Evolutionary conservation across 2,329 filamentous ascomycete species (phyloP).

Genomic region (Penicillium griseofulvum): DNA sequence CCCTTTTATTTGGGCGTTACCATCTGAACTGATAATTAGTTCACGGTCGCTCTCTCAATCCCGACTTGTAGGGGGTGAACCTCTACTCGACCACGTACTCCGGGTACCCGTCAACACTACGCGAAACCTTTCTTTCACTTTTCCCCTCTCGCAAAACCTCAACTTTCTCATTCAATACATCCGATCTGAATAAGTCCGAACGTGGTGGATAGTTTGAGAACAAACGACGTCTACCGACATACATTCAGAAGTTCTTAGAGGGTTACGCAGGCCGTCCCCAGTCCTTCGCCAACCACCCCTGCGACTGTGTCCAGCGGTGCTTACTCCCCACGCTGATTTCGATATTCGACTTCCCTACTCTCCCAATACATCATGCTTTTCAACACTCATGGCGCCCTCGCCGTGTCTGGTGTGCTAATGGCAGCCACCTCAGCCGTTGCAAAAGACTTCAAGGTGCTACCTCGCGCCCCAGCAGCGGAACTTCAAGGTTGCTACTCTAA

Average conservation of each 20-base stretch:
- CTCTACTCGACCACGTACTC: neutral
- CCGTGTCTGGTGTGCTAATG: constrained; percentile 28
- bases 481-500: constrained; percentile 54
- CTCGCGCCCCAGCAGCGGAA: constrained; percentile 17
- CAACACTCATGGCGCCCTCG: constrained; percentile 25
- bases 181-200: neutral
- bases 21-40: neutral
- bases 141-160: neutral
- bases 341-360: constrained; percentile 3
- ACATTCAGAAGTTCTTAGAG: constrained; percentile 23
- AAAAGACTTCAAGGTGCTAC: constrained; percentile 18
- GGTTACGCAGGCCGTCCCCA: constrained; percentile 43
- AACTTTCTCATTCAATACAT: neutral
- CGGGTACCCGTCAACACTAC: neutral
- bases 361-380: constrained; percentile 27
- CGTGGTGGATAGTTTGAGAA: neutral
- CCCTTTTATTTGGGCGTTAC: neutral
- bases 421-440: constrained; percentile 19
- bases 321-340: constrained; percentile 7
- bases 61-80: constrained; percentile 3
- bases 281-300: constrained; percentile 21
- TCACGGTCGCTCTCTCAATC: constrained; percentile 1
- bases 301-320: constrained; percentile 23
- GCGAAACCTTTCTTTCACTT: constrained; percentile 4
- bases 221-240: constrained; percentile 6